Conservation (phyloP, 228 moss, liverwort and hornwort genomes). For the Sphagnum fallax region DNA sequence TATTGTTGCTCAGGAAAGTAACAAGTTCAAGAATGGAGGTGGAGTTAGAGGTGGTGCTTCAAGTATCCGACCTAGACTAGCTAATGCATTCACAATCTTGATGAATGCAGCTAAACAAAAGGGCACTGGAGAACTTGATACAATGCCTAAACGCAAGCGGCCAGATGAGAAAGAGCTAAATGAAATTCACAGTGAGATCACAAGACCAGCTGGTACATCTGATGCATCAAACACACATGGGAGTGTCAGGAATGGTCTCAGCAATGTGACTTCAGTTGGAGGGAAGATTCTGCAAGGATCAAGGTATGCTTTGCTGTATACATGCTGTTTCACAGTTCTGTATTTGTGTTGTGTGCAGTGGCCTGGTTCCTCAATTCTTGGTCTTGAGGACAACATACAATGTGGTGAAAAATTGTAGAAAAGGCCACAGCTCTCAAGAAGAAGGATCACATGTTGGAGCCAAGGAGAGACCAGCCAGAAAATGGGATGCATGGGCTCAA, state of each 20-base stretch:
- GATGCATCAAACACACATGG: neutral
- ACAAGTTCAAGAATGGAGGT: slow-evolving; percentile 1
- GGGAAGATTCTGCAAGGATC: slow-evolving; percentile 11
- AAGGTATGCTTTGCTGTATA: slow-evolving; percentile 10
- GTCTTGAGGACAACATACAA: too few species aligned
- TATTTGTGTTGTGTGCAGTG: neutral
- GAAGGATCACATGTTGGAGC: neutral
- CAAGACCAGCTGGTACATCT: slow-evolving; percentile 2
- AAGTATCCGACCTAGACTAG: slow-evolving; percentile 10
- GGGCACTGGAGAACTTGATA: slow-evolving; percentile 21
- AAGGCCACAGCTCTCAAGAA: slow-evolving; percentile 4
- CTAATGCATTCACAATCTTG: slow-evolving; percentile 43
- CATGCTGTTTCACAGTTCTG: too few species aligned
- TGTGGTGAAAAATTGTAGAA: slow-evolving; percentile 16
- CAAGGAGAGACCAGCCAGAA: slow-evolving; percentile 25
- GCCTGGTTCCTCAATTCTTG: neutral
- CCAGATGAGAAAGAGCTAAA: slow-evolving; percentile 7
- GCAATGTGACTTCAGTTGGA: slow-evolving; percentile 14
- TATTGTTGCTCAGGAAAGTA: slow-evolving; percentile 5
- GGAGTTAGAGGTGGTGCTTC: neutral
- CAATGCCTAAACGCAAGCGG: slow-evolving; percentile 31
- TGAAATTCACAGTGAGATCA: slow-evolving; percentile 7
- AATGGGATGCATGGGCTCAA: slow-evolving; percentile 70
- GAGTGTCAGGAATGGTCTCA: slow-evolving; percentile 7
- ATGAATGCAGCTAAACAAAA: slow-evolving; percentile 71